Percentiles rank a stretch among this genome's conserved stretches.
Conservation (phyloP, 306 rosid species). For the Urtica urens region DNA sequence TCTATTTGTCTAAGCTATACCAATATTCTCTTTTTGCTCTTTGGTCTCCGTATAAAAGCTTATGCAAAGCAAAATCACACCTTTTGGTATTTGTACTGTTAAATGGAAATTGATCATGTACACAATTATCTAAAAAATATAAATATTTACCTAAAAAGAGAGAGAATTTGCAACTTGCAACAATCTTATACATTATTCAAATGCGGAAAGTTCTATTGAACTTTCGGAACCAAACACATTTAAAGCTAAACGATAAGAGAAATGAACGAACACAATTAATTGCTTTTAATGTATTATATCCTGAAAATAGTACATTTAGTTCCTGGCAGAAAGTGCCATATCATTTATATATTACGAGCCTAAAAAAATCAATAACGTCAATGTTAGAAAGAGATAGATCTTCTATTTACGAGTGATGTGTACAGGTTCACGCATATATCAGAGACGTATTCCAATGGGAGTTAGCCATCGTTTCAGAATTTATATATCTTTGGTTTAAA, state of each 20-base stretch:
- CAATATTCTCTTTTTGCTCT: too few relatives aligned
- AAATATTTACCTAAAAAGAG: too few relatives aligned
- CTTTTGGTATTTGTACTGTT: too few relatives aligned
- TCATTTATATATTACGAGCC: not conserved
- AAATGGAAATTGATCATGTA: too few relatives aligned
- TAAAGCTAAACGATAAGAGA: conserved; percentile 4
- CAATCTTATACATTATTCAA: too few relatives aligned
- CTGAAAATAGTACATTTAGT: not conserved
- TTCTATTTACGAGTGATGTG: not conserved
- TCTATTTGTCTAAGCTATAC: too few relatives aligned
- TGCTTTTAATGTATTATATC: not conserved
- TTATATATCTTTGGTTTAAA: not conserved
- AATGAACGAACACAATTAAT: conserved; percentile 6
- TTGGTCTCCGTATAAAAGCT: too few relatives aligned
- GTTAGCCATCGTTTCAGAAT: not conserved
- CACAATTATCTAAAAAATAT: too few relatives aligned
- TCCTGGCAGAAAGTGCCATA: not conserved
- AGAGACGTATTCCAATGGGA: not conserved
- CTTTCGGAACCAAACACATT: not conserved
- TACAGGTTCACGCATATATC: conserved; percentile 23
- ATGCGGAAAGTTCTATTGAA: not conserved
- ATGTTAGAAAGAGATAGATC: not conserved
- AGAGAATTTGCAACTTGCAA: too few relatives aligned
- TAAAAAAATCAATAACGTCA: not conserved
- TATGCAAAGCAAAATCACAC: too few relatives aligned